Base-by-base conservation (phyloP, 2,329 filamentous ascomycete genomes). In the Intubia oerlemansii region DNA sequence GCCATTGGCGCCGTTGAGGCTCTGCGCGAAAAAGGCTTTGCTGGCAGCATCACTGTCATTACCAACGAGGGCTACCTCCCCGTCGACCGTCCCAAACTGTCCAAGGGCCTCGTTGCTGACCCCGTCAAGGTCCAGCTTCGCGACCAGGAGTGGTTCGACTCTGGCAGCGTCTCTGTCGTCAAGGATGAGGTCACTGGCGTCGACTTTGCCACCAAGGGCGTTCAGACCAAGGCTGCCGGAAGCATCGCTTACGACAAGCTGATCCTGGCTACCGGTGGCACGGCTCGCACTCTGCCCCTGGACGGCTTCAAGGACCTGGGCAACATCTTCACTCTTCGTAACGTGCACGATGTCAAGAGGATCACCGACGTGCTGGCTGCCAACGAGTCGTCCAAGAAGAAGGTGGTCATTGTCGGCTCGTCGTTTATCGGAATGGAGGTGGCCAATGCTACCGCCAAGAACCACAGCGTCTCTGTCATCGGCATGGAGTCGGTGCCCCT, bases 361-460 rank as follows among this genome's bases (percentile, higher is more conserved):
- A 93, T 98, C 38, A 60, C 81, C 16, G 61, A 57, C 2, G 80
- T 81, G 6, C 77, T 91, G 26, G 81, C 81, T 17, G 59, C 68
- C 24, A 75, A 78, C 44, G 70, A 69, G 34, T 23, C 27, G 10
- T 10, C 14, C 17, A 29, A 30, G 21, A 93, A 92, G 62, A 93
- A 92, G 50, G 70, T 98, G 39, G 81, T 92, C 26, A 62, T 98
- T 10, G 61, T 98, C 30, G 88, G 88, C 23, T 85, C 77, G 34
- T 91, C 81, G 1, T 98, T 98, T 51, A 98, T 98, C 44, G 88
- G 88, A 23, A 90, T 98, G 78, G 88, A 98, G 51, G 67, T 90
- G n/a, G 85, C 78, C 35, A 88, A 84, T 37, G 74, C 90, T 1
- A 72, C 76, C 0, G 53, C 65, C 25, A 76, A 75, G 41, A 75